A percentile compares a stretch with the other conserved stretches of the same genome.
phyloP scores from a whole-genome alignment of 2,329 filamentous ascomycete species.

The Stemphylium vesicarium region DNA sequence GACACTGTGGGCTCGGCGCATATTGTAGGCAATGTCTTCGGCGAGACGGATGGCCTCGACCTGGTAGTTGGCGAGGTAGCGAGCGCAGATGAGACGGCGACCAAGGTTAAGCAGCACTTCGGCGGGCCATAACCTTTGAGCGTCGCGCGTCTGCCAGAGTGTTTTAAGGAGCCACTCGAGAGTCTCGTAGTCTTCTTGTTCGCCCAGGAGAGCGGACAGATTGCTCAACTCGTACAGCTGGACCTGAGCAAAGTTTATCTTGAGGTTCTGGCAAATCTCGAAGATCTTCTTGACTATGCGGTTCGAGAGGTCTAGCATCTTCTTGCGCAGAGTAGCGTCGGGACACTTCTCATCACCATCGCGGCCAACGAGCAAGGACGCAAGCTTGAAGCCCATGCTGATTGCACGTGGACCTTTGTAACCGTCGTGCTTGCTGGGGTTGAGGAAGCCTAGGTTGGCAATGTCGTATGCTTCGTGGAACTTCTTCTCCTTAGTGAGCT shows the following conservation, averaged over 20 bases:
- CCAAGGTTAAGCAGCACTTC: conserved; percentile 58
- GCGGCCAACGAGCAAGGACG: conserved; percentile 40
- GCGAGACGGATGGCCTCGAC: conserved; percentile 51
- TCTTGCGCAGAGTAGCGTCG: conserved; percentile 46
- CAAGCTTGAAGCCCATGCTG: conserved; percentile 48
- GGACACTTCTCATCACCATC: conserved; percentile 31
- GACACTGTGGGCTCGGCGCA: conserved; percentile 59
- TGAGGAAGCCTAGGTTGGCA: conserved; percentile 40
- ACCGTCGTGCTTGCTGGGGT: conserved; percentile 36
- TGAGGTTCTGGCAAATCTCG: conserved; percentile 47
- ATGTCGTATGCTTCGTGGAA: conserved; percentile 43
- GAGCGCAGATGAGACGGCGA: conserved; percentile 59
- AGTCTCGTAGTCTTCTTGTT: conserved; percentile 53
- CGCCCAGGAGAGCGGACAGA: conserved; percentile 52
- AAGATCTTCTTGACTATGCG: conserved; percentile 52
- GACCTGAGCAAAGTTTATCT: conserved; percentile 53
- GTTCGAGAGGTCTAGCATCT: conserved; percentile 49
- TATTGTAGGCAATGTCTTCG: conserved; percentile 63
- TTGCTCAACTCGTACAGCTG: conserved; percentile 51
- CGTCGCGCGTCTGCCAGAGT: conserved; percentile 46
- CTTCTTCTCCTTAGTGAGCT: conserved; percentile 36
- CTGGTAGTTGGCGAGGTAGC: conserved; percentile 57
- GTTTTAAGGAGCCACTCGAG: conserved; percentile 48
- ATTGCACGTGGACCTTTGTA: conserved; percentile 43
- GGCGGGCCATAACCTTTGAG: conserved; percentile 41